Conservation (phyloP, 2,329 filamentous ascomycete genomes). For the Neonectria hederae region DNA sequence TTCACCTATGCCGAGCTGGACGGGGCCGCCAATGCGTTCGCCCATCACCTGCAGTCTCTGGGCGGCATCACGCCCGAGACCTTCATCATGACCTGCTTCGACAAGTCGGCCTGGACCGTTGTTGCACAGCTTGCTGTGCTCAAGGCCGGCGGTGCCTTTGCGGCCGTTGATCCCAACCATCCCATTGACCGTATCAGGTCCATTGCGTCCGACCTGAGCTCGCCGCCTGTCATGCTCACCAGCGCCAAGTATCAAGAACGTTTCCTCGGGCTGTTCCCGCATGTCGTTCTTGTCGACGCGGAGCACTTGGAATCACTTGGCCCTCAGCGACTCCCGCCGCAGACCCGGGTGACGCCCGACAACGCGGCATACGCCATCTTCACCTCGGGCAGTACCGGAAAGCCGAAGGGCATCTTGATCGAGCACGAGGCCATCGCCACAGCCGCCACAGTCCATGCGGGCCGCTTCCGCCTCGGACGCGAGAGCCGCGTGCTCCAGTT, state of each 20-base stretch:
- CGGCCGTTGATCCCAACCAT: slow-evolving; percentile 14
- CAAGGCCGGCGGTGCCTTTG: slow-evolving; percentile 42
- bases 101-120: slow-evolving; percentile 36
- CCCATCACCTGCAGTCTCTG: slow-evolving; percentile 1
- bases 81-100: slow-evolving; percentile 44
- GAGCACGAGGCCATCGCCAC: slow-evolving; percentile 41
- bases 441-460: slow-evolving; percentile 1
- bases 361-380: slow-evolving; percentile 50
- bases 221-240: not conserved
- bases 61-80: not conserved
- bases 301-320: not conserved
- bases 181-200: slow-evolving; percentile 6
- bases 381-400: slow-evolving; percentile 65
- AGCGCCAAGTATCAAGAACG: not conserved
- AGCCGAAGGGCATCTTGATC: slow-evolving; percentile 63
- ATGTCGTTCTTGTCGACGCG: not conserved
- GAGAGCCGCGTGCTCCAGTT: slow-evolving; percentile 22
- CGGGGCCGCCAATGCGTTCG: not conserved
- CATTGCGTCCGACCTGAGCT: not conserved
- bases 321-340: not conserved
- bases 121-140: slow-evolving; percentile 38
- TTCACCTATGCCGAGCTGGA: slow-evolving; percentile 17
- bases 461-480: not conserved
- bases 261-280: not conserved
- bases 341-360: not conserved